These are phyloP conservation scores for Grosmannia huntii DNA, from an alignment of 2,329 filamentous ascomycete species.

Conservation along the genomic window DNA sequence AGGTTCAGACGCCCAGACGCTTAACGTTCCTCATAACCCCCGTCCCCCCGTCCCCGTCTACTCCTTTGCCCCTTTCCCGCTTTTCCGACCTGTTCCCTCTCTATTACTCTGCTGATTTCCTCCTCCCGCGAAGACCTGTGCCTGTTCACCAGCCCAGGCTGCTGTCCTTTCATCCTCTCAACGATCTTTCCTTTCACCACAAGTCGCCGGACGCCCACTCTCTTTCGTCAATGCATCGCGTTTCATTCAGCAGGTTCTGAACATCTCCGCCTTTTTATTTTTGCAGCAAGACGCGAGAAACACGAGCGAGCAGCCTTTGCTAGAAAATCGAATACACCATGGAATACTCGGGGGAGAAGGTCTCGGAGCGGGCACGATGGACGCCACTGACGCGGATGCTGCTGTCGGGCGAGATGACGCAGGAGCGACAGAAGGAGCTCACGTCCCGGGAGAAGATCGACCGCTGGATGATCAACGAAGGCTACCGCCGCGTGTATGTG, in stretches of 20 bases:
- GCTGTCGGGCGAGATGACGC: slow-evolving; percentile 70
- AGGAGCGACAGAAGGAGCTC: slow-evolving; percentile 56
- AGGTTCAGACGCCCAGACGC: slow-evolving; percentile 18
- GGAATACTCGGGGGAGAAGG: slow-evolving; percentile 25
- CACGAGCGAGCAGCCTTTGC: no score
- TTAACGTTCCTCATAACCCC: slow-evolving; percentile 23
- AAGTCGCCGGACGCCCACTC: background rate
- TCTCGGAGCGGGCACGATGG: slow-evolving; percentile 65
- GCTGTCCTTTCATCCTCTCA: no score
- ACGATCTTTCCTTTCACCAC: background rate
- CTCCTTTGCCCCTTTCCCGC: background rate
- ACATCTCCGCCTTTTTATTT: background rate
- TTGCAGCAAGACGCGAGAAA: no score
- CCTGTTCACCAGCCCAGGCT: no score
- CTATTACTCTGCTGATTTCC: background rate
- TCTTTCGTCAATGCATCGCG: background rate
- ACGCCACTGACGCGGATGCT: slow-evolving; percentile 72
- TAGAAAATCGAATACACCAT: slow-evolving; percentile 9
- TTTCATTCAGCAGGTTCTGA: background rate
- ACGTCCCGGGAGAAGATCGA: slow-evolving; percentile 61
- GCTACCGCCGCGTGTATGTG: slow-evolving; percentile 64
- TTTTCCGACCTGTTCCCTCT: background rate
- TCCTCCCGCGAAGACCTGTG: background rate
- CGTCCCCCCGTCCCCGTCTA: background rate
- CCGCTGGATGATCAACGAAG: slow-evolving; percentile 83